Evolutionary conservation across 2,329 filamentous ascomycete genomes (phyloP), one percentile per base, ranked within the genome.

Genomic region (Penicillium sp.): DNA sequence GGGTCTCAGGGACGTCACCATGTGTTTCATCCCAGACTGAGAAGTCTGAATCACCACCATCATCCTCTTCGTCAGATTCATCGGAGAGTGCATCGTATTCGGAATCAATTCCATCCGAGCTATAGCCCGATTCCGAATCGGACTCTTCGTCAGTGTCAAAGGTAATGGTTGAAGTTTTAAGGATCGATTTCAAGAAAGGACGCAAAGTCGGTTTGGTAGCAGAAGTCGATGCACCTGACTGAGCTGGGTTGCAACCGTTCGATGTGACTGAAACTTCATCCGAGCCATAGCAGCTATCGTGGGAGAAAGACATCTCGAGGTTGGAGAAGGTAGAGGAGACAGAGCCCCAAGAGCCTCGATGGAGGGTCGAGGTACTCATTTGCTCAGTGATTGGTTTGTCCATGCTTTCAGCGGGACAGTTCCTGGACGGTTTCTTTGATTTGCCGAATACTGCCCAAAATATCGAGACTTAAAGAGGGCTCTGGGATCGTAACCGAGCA

Each of bases 201-300:
- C 60, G 66, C 14, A 68, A 51, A 35, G 67, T 56, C 37, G 64
- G 52, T 10, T 66, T 65, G 34, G 55, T 54, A 26, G 64, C 42
- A 24, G 40, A 60, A 29, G 64, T 63, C n/a, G 66, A 60, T 22
- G 52, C 58, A 53, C 58, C 58, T 40, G 68, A 62, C 20, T 65
- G 60, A 14, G 64, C 57, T 26, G 66, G 58, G 2, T 62, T 61
- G 14, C 69, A 61, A 39, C 63, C 62, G 24, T 62, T 67, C n/a
- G 72, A 72, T 14, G 66, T 62, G 56, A 69, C 62, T 20, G 73
- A 74, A 24, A 71, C 55, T 53, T 73, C 72, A 55, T 75, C 73
- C 13, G 73, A 75, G 46, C 67, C 70, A 61, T 74, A 75, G 49
- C 70, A 73, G 48, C 72, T 75, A 65, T 75, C 73, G 35, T 73